These are phyloP conservation scores for Chimonanthus salicifolius DNA, from an alignment of 164 flowering plant genomes.

Conservation along the genomic window DNA sequence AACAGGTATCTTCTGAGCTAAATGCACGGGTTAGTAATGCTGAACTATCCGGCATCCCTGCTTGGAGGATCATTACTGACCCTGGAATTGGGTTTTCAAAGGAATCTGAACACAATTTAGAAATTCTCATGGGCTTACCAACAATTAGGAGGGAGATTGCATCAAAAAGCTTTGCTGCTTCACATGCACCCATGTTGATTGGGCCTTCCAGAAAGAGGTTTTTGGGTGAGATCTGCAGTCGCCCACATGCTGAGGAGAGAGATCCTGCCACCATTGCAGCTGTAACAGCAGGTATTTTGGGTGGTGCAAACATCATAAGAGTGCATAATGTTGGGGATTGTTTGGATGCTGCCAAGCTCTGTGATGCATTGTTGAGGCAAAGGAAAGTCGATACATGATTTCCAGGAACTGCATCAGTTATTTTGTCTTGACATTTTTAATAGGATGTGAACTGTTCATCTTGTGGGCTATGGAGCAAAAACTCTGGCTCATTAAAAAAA, in stretches of 20 bases:
- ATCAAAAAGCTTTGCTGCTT: conserved; percentile 54
- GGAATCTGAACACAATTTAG: conserved; percentile 69
- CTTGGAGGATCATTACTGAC: conserved; percentile 86
- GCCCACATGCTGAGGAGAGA: conserved; percentile 49
- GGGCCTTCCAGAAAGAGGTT: conserved; percentile 94
- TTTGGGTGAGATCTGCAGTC: conserved; percentile 66
- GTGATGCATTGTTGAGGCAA: conserved; percentile 59
- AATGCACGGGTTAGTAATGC: conserved; percentile 49
- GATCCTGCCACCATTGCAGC: conserved; percentile 80
- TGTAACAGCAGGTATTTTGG: conserved; percentile 57
- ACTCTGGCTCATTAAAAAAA: too few species aligned
- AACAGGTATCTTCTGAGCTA: conserved; percentile 61
- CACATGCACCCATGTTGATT: conserved; percentile 70
- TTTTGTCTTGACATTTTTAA: not conserved
- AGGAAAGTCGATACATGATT: conserved; percentile 11
- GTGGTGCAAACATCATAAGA: conserved; percentile 85
- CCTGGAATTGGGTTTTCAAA: conserved; percentile 96
- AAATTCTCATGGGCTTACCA: conserved; percentile 50
- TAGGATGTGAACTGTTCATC: not conserved
- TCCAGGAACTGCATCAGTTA: too few species aligned
- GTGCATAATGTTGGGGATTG: conserved; percentile 84
- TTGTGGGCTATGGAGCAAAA: not conserved
- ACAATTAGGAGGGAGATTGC: conserved; percentile 52
- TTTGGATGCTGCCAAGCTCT: conserved; percentile 67
- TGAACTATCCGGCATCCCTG: conserved; percentile 71